Evolutionary conservation across 495 filamentous ascomycete genomes (phyloP), one percentile per base, ranked within the genome.

Genomic region (Aspergillus indologenus): DNA sequence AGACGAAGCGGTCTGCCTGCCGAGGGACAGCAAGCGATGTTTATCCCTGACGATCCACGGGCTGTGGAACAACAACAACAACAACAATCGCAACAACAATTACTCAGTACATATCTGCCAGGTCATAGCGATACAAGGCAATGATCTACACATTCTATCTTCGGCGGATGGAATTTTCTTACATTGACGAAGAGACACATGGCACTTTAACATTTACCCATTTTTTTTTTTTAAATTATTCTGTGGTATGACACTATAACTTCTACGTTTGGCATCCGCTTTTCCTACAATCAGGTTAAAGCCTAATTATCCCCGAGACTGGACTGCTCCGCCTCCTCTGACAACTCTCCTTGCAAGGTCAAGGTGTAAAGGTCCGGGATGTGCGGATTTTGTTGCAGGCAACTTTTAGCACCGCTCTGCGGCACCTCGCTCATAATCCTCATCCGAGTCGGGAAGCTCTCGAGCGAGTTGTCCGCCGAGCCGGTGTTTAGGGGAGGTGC

Each of bases 11-110:
- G 48, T 51, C 48, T 34, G 48, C 8, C 23, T 23, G 5, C 22
- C n/a, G 11, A 24, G 21, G n/a, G n/a, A n/a, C n/a, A n/a, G n/a
- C n/a, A n/a, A n/a, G n/a, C n/a, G n/a, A n/a, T n/a, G n/a, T n/a
- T n/a, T 21, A 51, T 51, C 48, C 48, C 48, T 51, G 48, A 51
- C 48, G 48, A 51, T 51, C 48, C 20, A 17, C 15, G 14, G 17
- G 23, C 24, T n/a, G 22, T 26, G 21, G 26, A 26, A n/a, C 47
- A 22, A n/a, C 1, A 7, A 47, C 18, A 23, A 7, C 3, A 21
- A 12, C 44, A n/a, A 7, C n/a, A 18, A 18, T 18, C n/a, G n/a
- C n/a, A n/a, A n/a, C 11, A 46, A 46, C 20, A 46, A 46, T 46
- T 18, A n/a, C 44, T 46, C n/a, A 22, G 18, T 47, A 5, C 22